Evolutionary conservation across 2,329 filamentous ascomycete species (phyloP).

Genomic region (Fusarium lateritium): DNA sequence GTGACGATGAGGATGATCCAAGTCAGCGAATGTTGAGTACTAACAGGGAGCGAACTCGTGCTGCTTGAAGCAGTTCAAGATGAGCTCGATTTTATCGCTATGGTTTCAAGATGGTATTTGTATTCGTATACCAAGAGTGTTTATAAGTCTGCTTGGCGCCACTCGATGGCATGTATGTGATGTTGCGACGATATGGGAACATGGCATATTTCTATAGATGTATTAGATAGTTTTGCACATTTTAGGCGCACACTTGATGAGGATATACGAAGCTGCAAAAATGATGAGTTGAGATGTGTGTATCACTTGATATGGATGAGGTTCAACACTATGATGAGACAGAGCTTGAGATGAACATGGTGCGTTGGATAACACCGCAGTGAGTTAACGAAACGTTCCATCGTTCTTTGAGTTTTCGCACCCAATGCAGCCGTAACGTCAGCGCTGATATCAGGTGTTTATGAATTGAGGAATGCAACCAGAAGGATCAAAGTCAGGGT

Average conservation of each 20-base stretch:
- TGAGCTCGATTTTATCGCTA: neutral
- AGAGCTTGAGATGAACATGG: too few species aligned
- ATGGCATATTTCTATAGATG: constrained; percentile 4
- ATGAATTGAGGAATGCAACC: too few species aligned
- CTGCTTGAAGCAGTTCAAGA: neutral
- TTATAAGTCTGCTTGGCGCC: neutral
- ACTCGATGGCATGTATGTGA: neutral
- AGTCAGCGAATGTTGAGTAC: constrained; percentile 54
- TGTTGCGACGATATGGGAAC: neutral
- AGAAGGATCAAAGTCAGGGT: too few species aligned
- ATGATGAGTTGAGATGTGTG: neutral
- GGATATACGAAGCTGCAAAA: neutral
- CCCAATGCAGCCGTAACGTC: too few species aligned
- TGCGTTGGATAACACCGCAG: too few species aligned
- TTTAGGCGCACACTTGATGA: constrained; percentile 12
- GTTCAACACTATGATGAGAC: too few species aligned
- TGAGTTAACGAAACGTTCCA: too few species aligned
- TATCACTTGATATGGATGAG: neutral
- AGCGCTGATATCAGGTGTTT: too few species aligned
- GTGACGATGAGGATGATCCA: constrained; percentile 84
- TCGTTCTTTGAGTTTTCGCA: too few species aligned
- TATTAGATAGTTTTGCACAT: constrained; percentile 8
- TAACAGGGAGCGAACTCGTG: constrained; percentile 29
- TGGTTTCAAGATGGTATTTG: neutral
- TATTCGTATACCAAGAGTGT: neutral